Base-by-base conservation (phyloP, 2,329 filamentous ascomycete species). In the Aurifilum marmelostoma region DNA sequence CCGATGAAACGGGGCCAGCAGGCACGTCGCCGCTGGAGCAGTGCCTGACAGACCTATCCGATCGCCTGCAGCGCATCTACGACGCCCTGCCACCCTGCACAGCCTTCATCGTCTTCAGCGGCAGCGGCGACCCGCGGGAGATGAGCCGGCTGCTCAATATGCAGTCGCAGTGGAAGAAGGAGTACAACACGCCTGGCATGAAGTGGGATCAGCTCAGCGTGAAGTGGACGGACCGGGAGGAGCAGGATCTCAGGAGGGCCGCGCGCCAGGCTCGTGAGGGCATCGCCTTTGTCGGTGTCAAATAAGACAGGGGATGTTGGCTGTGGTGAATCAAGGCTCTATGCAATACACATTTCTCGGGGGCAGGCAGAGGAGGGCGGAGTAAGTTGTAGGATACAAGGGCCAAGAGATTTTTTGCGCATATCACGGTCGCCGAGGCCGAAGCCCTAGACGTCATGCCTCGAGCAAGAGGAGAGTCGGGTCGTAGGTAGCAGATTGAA, bases 201-300 rank as follows among this genome's bases (percentile, higher is more conserved):
- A 89, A 89, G 73, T 91, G 89, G 89, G 88, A 91, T 76, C 79
- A 90, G 71, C 80, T 91, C 47, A 87, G 83, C 73, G 87, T 91
- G 68, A 84, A 87, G 77, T 92, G 89, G 89, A 91, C 89, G 12
- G 89, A 91, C 74, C 80, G 77, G 0, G 89, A 91, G 77, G 87
- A 90, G 60, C 88, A 91, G 79, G 86, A 84, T 50, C 80, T 91
- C 73, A 85, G 82, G 74, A 83, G 80, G 74, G 89, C 89, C 0
- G 85, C 86, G 24, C 81, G 80, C 65, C 80, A 80, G 61, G 89
- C 89, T 11, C 83, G 89, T 62, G 83, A 87, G 47, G 89, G 89
- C 1, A 82, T 92, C 63, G 89, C 86, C 0, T 91, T 92, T 74
- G 80, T 92, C 64, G 83, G 82, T 1, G 87, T 92, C 16, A 92